Conservation (phyloP, 306 rosid genomes). For the Canavalia ensiformis region DNA sequence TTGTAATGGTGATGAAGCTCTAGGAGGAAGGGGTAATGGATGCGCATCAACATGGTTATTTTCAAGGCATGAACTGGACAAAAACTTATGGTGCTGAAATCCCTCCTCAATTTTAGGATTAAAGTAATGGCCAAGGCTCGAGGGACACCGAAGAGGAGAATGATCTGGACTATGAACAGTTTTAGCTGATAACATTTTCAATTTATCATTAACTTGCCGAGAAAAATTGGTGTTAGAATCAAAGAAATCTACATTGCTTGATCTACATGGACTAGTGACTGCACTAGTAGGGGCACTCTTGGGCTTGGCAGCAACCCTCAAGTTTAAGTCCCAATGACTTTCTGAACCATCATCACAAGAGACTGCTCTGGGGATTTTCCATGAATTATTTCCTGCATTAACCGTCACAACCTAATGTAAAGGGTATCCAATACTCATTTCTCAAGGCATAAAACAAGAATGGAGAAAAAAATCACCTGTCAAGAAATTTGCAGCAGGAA, state of each 20-base stretch:
- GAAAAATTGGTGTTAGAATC: constrained; percentile 29
- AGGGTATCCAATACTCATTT: constrained; percentile 44
- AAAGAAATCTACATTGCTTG: constrained; percentile 49
- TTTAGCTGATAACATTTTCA: constrained; percentile 42
- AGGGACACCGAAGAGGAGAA: constrained; percentile 59
- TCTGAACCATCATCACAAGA: constrained; percentile 37
- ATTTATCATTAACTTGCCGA: constrained; percentile 48
- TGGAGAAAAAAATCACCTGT: constrained; percentile 36
- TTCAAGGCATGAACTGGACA: constrained; percentile 52
- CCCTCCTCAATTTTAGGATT: constrained; percentile 52
- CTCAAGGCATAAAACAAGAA: constrained; percentile 13
- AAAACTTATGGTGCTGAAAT: constrained; percentile 40
- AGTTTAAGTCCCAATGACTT: constrained; percentile 42
- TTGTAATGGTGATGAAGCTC: constrained; percentile 45
- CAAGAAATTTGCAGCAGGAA: constrained; percentile 30
- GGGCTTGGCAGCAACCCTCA: constrained; percentile 49
- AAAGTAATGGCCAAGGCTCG: constrained; percentile 39
- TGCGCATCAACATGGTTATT: constrained; percentile 61
- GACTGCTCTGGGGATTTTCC: constrained; percentile 39
- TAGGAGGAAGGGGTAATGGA: constrained; percentile 86
- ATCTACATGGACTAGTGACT: constrained; percentile 63
- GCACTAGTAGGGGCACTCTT: constrained; percentile 78
- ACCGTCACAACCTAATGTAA: constrained; percentile 18
- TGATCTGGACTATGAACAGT: constrained; percentile 47
- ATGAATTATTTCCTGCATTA: constrained; percentile 39